Base-by-base conservation (phyloP, 1,139 yeast species). In the Lodderomyces metapsilosis region DNA sequence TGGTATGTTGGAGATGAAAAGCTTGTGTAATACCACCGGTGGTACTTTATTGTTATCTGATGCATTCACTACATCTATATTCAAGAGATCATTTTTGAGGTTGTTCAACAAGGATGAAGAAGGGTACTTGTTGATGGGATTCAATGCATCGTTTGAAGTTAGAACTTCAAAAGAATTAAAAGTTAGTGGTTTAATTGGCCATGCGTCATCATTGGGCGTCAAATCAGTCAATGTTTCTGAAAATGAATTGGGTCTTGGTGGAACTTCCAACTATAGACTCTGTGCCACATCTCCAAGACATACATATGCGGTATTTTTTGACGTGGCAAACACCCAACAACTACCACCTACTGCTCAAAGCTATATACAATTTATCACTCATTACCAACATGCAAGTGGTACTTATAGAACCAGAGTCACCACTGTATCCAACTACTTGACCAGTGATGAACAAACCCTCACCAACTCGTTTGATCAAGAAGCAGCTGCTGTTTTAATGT, bases 1-100 rank as follows among this genome's bases (percentile, higher is more conserved):
- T 51, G 99, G 99, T 62, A 84, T 92, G 78, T 84, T 86, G 54
- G 99, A 92, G 71, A 92, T 92, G 98, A 88, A 88, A 66, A 77
- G 86, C 46, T 71, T 94, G 55, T 78, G 95, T 46, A 88, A 88
- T 67, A 74, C 80, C 54, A 92, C 98, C 22, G 98, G 98, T 54
- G 99, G 99, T 66, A 86, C 87, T 27, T 73, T 94, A 58, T 80
- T 92, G 43, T 78, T 92, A 54, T 78, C 96, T 1, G 99, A 92
- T 72, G 94, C 98, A 6, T 94, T 94, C 70, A 89, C 96, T 34
- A 92, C 98, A 6, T 85, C 98, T 4, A 92, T 92, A 54, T 92
- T 92, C 75, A 89, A 91, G 64, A 97, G 92, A 69, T 85, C 96
- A 11, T 86, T 88, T 65, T 78, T 88, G 59, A 82, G 96, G 59